These are phyloP conservation scores for Phytophthora cactorum DNA, from an alignment of 352 stramenopile genomes.

Conservation along the genomic window DNA sequence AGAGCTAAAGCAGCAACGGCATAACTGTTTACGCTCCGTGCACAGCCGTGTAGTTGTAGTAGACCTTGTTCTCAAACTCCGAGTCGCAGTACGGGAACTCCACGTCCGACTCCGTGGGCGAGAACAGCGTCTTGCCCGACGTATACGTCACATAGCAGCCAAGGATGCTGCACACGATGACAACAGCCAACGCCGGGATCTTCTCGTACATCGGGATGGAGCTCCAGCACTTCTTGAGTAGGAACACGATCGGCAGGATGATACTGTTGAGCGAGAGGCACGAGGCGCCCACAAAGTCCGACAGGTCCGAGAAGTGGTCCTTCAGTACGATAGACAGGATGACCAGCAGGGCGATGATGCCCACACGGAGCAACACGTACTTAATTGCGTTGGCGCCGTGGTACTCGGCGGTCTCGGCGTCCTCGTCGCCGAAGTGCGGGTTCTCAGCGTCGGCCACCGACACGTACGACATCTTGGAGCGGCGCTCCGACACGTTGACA, in stretches of 20 bases:
- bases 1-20: too few species aligned
- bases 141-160: constrained; percentile 34
- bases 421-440: constrained; percentile 24
- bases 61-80: constrained; percentile 30
- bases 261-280: constrained; percentile 55
- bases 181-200: constrained; percentile 13
- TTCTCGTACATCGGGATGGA: constrained; percentile 28
- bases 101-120: constrained; percentile 23
- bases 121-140: constrained; percentile 28
- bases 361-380: constrained; percentile 43
- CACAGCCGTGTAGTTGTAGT: constrained; percentile 36
- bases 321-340: constrained; percentile 48
- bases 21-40: constrained; percentile 11
- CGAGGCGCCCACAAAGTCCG: constrained; percentile 51
- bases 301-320: constrained; percentile 48
- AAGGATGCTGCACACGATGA: constrained; percentile 21
- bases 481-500: constrained; percentile 20
- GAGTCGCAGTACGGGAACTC: constrained; percentile 28
- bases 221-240: constrained; percentile 34
- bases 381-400: constrained; percentile 38
- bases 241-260: constrained; percentile 34
- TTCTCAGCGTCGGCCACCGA: constrained; percentile 30
- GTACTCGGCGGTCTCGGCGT: constrained; percentile 37
- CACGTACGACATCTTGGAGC: constrained; percentile 30
- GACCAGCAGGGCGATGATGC: constrained; percentile 42